phyloP scores from a whole-genome alignment of 345 rosid genomes.

The Brassica carinata region DNA sequence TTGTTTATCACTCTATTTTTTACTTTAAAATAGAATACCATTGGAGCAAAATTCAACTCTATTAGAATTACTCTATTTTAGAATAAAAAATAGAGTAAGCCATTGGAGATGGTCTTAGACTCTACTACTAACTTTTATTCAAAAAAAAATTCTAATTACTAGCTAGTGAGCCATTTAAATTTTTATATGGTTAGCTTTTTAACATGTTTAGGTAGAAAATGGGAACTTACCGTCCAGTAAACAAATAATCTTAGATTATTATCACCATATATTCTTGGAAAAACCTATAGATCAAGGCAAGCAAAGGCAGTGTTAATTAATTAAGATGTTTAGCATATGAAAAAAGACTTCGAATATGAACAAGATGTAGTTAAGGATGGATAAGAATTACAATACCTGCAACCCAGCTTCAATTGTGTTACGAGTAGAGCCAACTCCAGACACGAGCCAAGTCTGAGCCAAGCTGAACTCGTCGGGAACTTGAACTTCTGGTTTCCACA shows the following conservation, averaged over 20 bases:
- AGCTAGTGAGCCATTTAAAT: background rate
- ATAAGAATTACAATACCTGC: slow-evolving; percentile 46
- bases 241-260: slow-evolving; percentile 58
- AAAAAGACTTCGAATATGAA: background rate
- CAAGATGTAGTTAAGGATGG: background rate
- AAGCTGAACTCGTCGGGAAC: slow-evolving; percentile 54
- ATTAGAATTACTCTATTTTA: too few species aligned
- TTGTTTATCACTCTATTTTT: too few species aligned
- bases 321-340: background rate
- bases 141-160: background rate
- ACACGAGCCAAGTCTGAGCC: slow-evolving; percentile 58
- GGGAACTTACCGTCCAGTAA: slow-evolving; percentile 60
- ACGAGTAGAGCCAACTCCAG: slow-evolving; percentile 47
- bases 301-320: background rate
- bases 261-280: slow-evolving; percentile 55
- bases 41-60: too few species aligned
- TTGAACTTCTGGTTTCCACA: slow-evolving; percentile 60
- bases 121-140: too few species aligned
- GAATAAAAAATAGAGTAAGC: too few species aligned
- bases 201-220: background rate
- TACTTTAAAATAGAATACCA: too few species aligned
- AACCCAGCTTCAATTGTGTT: slow-evolving; percentile 69
- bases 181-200: background rate
- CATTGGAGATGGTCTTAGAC: too few species aligned
- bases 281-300: slow-evolving; percentile 46